Conservation (phyloP, 2,329 filamentous ascomycete genomes). For the Penicillium oxalicum region DNA sequence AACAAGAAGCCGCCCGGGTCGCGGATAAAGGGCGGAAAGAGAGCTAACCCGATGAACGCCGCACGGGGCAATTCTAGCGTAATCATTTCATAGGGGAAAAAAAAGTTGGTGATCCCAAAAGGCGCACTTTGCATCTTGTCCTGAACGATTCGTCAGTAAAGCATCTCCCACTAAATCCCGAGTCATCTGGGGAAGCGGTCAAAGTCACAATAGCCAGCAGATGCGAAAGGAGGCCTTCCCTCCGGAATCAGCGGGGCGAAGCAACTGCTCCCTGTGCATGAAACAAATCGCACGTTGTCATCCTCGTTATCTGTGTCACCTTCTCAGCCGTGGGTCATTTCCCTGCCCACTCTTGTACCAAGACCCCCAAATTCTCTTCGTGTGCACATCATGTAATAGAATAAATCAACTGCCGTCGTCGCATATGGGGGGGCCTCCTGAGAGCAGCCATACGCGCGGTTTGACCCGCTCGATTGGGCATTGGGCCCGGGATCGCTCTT, state of each 20-base stretch:
- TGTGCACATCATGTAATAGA: too few relatives aligned
- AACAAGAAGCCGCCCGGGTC: not conserved
- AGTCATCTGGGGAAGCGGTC: not conserved
- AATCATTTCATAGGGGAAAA: not conserved
- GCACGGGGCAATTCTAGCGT: not conserved
- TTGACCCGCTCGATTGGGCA: constrained; percentile 12
- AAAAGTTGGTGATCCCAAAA: constrained; percentile 16
- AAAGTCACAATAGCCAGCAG: too few relatives aligned
- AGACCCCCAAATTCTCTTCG: too few relatives aligned
- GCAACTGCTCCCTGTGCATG: too few relatives aligned
- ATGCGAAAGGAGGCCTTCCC: too few relatives aligned
- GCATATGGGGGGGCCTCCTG: constrained; percentile 3
- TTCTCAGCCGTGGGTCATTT: too few relatives aligned
- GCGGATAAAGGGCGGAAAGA: not conserved
- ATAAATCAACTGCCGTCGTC: too few relatives aligned
- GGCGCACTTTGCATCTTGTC: constrained; percentile 16
- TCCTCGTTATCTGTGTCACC: too few relatives aligned
- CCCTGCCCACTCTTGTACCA: too few relatives aligned
- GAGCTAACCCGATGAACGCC: not conserved
- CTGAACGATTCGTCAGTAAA: constrained; percentile 4
- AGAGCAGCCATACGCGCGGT: constrained; percentile 13
- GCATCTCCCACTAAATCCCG: not conserved
- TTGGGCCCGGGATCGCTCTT: constrained; percentile 8
- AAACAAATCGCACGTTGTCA: too few relatives aligned
- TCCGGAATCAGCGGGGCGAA: too few relatives aligned